Percentiles rank a stretch among this genome's conserved stretches.
phyloP scores from a whole-genome alignment of 106 monocot species.

The Hemerocallis citrina region DNA sequence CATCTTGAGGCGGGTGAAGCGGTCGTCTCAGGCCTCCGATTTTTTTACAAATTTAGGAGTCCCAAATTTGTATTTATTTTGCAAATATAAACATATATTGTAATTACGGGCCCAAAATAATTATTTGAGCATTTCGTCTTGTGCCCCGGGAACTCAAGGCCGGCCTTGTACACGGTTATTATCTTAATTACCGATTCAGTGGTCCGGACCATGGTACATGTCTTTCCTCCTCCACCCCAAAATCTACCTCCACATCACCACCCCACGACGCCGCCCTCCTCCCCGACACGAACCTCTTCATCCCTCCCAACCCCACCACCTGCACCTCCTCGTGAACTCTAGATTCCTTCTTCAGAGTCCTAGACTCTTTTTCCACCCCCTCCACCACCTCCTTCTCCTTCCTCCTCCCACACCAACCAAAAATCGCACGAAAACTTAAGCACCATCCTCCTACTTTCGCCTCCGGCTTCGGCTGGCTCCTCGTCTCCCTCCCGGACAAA shows the following conservation, averaged over 20 bases:
- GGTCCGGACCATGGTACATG: constrained; percentile 10
- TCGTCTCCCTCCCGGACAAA: constrained; percentile 30
- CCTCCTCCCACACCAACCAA: constrained; percentile 1
- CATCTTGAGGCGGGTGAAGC: no score
- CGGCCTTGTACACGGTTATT: no score
- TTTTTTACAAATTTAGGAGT: no score
- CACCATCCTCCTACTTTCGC: constrained; percentile 9
- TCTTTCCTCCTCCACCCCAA: constrained; percentile 3
- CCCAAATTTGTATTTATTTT: no score
- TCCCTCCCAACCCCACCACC: constrained; percentile 12
- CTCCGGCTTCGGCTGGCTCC: not conserved
- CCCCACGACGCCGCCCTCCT: constrained; percentile 42
- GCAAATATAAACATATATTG: no score
- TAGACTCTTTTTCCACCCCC: not conserved
- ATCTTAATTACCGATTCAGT: constrained; percentile 3
- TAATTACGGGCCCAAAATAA: no score
- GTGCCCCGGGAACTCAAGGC: no score
- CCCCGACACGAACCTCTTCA: constrained; percentile 15
- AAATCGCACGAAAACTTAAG: not conserved
- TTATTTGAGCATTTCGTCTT: no score
- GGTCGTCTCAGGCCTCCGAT: no score
- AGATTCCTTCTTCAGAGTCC: not conserved
- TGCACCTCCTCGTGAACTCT: not conserved
- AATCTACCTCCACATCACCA: constrained; percentile 12
- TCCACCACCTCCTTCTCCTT: not conserved